Evolutionary conservation across 1,284 basidiomycete genomes (phyloP).

Genomic region (Ganoderma leucocontextum): DNA sequence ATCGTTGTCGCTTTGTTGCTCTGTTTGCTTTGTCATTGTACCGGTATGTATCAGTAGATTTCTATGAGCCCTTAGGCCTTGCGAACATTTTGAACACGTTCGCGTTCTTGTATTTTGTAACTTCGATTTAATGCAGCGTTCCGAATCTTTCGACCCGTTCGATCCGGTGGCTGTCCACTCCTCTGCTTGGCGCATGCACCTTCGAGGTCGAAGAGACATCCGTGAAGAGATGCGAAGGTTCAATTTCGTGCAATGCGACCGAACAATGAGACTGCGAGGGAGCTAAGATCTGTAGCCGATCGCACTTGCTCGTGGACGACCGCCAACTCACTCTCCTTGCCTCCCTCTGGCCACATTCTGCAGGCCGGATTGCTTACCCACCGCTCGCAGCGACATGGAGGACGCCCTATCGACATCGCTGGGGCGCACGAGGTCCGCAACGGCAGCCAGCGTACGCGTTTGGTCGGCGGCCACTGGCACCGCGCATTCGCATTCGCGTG

Average conservation of each 20-base stretch:
- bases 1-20: slow-evolving; percentile 10
- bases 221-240: background rate
- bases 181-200: background rate
- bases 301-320: background rate
- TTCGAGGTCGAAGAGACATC: background rate
- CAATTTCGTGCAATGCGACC: background rate
- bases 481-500: background rate
- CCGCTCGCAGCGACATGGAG: background rate
- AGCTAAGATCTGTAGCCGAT: background rate
- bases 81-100: background rate
- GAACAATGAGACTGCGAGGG: background rate
- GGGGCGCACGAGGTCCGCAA: slow-evolving; percentile 2
- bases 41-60: background rate
- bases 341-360: background rate
- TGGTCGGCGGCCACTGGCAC: background rate
- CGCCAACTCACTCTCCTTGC: background rate
- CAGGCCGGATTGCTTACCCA: background rate
- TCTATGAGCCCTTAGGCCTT: background rate
- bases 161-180: slow-evolving; percentile 6
- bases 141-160: background rate
- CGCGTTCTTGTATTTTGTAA: background rate
- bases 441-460: slow-evolving; percentile 3
- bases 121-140: background rate
- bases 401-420: background rate
- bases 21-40: slow-evolving; percentile 3